Conservation (phyloP, 192 early-diverging fungal genomes). For the Radiomyces spectabilis region DNA sequence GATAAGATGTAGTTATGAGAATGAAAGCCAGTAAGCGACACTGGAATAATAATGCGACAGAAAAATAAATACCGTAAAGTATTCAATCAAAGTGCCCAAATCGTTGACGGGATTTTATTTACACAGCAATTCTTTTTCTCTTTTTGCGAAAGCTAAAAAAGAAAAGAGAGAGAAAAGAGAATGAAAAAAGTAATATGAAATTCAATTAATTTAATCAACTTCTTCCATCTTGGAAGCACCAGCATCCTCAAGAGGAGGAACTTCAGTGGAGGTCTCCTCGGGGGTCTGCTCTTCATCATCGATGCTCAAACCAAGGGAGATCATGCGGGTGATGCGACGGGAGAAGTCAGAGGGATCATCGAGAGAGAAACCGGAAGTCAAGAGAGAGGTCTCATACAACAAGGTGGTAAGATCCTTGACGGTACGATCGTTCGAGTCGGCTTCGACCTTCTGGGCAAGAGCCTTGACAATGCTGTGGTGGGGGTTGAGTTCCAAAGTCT, state of each 20-base stretch:
- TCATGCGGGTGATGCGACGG: slow-evolving; percentile 97
- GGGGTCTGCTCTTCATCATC: slow-evolving; percentile 58
- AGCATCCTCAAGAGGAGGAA: slow-evolving; percentile 41
- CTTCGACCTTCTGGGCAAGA: slow-evolving; percentile 86
- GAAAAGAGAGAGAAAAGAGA: neutral
- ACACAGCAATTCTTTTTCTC: slow-evolving; percentile 1
- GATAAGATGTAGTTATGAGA: no score
- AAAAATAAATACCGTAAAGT: no score
- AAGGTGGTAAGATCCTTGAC: slow-evolving; percentile 95
- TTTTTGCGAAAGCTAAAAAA: slow-evolving; percentile 1
- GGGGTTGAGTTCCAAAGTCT: slow-evolving; percentile 98
- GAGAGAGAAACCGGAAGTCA: slow-evolving; percentile 95
- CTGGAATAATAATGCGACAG: no score
- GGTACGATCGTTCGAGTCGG: slow-evolving; percentile 98
- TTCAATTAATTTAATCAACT: slow-evolving; percentile 48
- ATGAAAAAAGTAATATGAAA: neutral
- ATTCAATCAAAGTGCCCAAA: no score
- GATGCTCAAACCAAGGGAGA: slow-evolving; percentile 95
- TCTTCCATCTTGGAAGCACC: slow-evolving; percentile 63
- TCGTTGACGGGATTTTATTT: no score
- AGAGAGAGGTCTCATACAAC: slow-evolving; percentile 91
- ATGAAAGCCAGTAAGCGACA: no score
- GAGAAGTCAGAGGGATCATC: slow-evolving; percentile 93
- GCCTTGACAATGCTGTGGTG: slow-evolving; percentile 91
- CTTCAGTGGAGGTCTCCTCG: slow-evolving; percentile 32